Conservation (phyloP, 805 yeast species). For the Nakazawaea wyomingensis region DNA sequence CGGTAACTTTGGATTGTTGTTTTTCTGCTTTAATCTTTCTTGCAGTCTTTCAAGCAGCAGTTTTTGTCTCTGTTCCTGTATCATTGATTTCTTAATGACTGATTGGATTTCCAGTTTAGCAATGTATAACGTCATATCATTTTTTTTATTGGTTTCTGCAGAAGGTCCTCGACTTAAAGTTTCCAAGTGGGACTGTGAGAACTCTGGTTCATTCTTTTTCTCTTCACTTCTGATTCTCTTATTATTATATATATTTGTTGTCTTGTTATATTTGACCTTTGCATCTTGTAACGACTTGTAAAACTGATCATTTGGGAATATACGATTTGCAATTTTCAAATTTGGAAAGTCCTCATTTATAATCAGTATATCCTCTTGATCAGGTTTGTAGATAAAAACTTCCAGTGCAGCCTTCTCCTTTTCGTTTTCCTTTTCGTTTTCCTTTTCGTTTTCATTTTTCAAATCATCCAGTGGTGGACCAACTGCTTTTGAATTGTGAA, state of each 20-base stretch:
- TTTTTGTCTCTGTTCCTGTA: not conserved
- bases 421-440: no score
- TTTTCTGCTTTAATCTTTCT: not conserved
- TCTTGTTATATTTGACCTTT: conserved; percentile 1
- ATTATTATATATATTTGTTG: not conserved
- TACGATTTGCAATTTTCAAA: conserved; percentile 2
- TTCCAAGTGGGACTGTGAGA: no score
- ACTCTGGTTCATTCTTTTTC: no score
- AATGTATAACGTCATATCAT: not conserved
- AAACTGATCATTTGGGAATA: conserved; percentile 1
- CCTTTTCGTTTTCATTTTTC: no score
- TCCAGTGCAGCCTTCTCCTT: not conserved
- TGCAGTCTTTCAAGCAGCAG: no score
- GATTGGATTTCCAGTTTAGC: not conserved
- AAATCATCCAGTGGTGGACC: no score
- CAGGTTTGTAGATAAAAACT: no score
- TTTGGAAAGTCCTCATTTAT: conserved; percentile 9
- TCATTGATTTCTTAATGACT: not conserved
- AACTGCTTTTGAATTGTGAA: no score
- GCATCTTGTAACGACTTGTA: conserved; percentile 1
- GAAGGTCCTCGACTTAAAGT: not conserved
- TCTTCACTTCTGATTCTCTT: not conserved
- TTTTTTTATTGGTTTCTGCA: no score
- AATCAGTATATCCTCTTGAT: not conserved
- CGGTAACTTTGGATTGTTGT: not conserved